A percentile compares a stretch with the other conserved stretches of the same genome.
Conservation (phyloP, 345 rosid genomes). For the Capsella bursapastoris region DNA sequence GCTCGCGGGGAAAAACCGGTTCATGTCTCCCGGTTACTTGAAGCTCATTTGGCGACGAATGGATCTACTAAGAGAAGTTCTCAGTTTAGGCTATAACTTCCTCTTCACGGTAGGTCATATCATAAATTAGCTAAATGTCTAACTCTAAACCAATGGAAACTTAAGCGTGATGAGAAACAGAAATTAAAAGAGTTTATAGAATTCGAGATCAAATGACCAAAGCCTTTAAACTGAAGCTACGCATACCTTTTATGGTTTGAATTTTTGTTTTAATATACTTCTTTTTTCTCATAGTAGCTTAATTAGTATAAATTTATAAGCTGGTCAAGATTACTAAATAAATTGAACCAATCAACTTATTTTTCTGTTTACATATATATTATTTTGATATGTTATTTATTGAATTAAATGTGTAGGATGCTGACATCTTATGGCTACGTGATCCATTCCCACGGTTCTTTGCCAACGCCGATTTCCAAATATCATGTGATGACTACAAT, state of each 20-base stretch:
- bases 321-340: not conserved
- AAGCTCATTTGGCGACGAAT: slow-evolving; percentile 72
- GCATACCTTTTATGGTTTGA: not conserved
- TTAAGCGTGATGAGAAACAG: no score
- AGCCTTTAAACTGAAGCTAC: not conserved
- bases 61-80: slow-evolving; percentile 47
- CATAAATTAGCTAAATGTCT: not conserved
- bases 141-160: not conserved
- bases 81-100: slow-evolving; percentile 58
- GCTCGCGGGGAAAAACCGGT: slow-evolving; percentile 43
- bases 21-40: slow-evolving; percentile 54
- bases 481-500: slow-evolving; percentile 59
- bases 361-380: no score
- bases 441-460: slow-evolving; percentile 66
- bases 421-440: slow-evolving; percentile 70
- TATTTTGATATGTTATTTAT: not conserved
- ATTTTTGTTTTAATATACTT: no score
- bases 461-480: slow-evolving; percentile 62
- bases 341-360: not conserved
- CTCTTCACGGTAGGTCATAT: slow-evolving; percentile 58
- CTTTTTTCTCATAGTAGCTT: not conserved
- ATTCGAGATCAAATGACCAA: not conserved
- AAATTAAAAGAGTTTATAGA: not conserved
- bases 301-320: no score
- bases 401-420: slow-evolving; percentile 49